Evolutionary conservation across 2,329 filamentous ascomycete genomes (phyloP).

Genomic region (Talaromyces sp.): DNA sequence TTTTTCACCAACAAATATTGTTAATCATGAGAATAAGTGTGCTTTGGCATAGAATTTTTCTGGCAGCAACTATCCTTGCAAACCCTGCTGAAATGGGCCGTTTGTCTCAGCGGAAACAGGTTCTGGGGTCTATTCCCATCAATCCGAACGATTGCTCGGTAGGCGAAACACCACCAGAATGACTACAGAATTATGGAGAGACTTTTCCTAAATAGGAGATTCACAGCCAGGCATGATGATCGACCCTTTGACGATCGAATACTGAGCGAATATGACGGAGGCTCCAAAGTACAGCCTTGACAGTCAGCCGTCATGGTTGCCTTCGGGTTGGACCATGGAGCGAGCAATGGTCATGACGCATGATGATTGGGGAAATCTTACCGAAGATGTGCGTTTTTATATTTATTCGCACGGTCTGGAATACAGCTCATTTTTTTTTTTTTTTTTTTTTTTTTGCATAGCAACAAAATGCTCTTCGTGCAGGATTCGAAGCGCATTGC

Average conservation of each 20-base stretch:
- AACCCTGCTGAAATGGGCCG: constrained; percentile 4
- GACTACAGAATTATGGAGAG: background rate
- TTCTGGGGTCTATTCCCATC: constrained; percentile 2
- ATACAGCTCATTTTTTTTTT: background rate
- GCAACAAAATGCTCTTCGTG: constrained; percentile 6
- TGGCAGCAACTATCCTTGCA: background rate
- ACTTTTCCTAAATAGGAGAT: background rate
- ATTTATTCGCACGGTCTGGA: background rate
- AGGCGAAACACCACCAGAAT: background rate
- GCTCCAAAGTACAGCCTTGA: constrained; percentile 6
- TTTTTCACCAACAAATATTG: background rate
- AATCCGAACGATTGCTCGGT: background rate
- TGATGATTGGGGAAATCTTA: constrained; percentile 1
- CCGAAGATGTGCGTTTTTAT: background rate
- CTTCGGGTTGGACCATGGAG: constrained; percentile 1
- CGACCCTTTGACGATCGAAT: constrained; percentile 5
- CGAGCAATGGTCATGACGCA: constrained; percentile 4
- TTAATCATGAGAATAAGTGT: background rate
- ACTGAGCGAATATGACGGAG: constrained; percentile 7
- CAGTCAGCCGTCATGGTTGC: background rate
- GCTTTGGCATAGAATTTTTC: background rate
- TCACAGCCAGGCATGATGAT: background rate
- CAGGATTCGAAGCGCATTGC: constrained; percentile 6
- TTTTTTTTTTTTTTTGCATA: background rate
- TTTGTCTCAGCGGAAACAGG: background rate